Percentiles rank a stretch among this genome's conserved stretches.
Evolutionary conservation across 306 rosid species (phyloP).

Genomic region (Arachis hypogaea): DNA sequence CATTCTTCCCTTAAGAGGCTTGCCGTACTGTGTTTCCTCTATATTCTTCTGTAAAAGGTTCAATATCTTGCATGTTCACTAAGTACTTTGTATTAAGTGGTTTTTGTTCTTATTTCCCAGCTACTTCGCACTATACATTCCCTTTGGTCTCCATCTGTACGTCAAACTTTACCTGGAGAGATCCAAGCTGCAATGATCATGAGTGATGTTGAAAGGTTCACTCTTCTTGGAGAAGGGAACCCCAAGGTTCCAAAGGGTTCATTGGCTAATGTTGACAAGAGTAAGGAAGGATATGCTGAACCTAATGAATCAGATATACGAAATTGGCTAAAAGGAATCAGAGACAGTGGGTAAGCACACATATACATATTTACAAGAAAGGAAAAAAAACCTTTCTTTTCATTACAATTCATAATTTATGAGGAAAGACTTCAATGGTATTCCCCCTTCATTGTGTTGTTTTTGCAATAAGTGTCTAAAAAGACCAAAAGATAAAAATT

Average conservation of each 20-base stretch:
- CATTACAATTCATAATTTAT: slow-evolving; percentile 11
- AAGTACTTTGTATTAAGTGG: slow-evolving; percentile 28
- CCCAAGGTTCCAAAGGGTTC: slow-evolving; percentile 68
- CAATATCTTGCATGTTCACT: slow-evolving; percentile 30
- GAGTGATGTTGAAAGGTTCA: slow-evolving; percentile 74
- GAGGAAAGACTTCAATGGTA: slow-evolving; percentile 13
- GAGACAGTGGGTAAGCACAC: slow-evolving; percentile 89
- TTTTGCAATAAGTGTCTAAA: slow-evolving; percentile 24
- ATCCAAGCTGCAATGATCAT: slow-evolving; percentile 83
- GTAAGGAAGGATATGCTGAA: slow-evolving; percentile 72
- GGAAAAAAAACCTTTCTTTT: not conserved
- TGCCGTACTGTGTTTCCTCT: slow-evolving; percentile 38
- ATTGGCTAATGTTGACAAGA: slow-evolving; percentile 45
- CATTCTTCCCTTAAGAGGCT: slow-evolving; percentile 34
- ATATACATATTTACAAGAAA: not conserved
- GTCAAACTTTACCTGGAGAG: slow-evolving; percentile 78
- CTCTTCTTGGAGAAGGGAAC: slow-evolving; percentile 94
- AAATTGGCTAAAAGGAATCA: slow-evolving; percentile 91
- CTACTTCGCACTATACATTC: slow-evolving; percentile 82
- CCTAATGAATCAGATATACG: slow-evolving; percentile 76
- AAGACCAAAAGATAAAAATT: slow-evolving; percentile 9
- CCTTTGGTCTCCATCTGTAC: slow-evolving; percentile 86
- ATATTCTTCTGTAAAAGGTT: slow-evolving; percentile 34
- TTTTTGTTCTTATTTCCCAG: slow-evolving; percentile 55
- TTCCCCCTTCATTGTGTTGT: slow-evolving; percentile 12